Evolutionary conservation across 1,284 basidiomycete genomes (phyloP), one percentile per base, ranked within the genome.

Genomic region (Heliocybe sulcata): DNA sequence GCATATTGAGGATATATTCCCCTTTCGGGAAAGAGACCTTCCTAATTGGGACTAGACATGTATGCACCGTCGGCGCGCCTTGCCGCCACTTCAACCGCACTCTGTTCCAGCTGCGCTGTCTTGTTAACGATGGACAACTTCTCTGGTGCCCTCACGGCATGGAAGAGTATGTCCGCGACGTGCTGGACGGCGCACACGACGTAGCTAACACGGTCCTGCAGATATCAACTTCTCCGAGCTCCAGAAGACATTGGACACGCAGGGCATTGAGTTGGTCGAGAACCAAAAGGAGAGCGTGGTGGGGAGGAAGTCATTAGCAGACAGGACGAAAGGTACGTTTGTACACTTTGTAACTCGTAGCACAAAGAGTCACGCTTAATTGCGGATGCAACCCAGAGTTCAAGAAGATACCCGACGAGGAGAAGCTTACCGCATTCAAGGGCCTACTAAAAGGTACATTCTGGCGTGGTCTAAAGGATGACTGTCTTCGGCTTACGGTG

Each of bases 201-300:
- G 20, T 45, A 11, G 22, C n/a, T 57, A 20, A 56, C 33, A 2
- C 20, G 27, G 1, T 35, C 33, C 9, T 16, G 0, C 63, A 97
- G 94, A 87, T 62, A 90, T 98, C 66, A 89, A 91, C 69, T 80
- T 97, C 51, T 75, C 85, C 26, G 92, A 96, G 61, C 77, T 97
- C n/a, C 94, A 98, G 71, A 94, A 92, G 76, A 88, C 84, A 4
- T 79, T 97, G 52, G 94, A 97, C 70, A 76, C 80, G 16, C 94
- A 95, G 59, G 94, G 94, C 1, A 78, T 97, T 45, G 93, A 97
- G 71, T 77, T 97, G 9, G 94, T 97, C n/a, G 93, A 97, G 75
- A 94, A 94, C 71, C 94, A 97, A 76, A 97, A 96, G 74, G 94
- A 97, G 75, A 92, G 90, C 62, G 80, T 97, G 51, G 78, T 97